Evolutionary conservation across 2,329 filamentous ascomycete genomes (phyloP).

Genomic region (Cladosporium colombiae): DNA sequence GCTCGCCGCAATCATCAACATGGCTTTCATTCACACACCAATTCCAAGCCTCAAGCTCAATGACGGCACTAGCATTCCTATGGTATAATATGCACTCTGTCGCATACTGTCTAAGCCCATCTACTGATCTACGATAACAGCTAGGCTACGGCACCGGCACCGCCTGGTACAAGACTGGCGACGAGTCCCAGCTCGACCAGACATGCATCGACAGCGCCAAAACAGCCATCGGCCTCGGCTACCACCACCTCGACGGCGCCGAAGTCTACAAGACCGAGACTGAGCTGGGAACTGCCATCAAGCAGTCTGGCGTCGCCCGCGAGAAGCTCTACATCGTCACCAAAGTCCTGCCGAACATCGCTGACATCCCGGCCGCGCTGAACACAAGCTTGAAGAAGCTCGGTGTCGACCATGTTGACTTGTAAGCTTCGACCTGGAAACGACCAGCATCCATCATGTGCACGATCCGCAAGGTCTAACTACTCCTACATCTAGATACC

Average conservation of each 20-base stretch:
- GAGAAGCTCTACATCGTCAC: constrained; percentile 56
- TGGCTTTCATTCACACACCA: constrained; percentile 41
- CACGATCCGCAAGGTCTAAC: too few relatives aligned
- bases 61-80: constrained; percentile 71
- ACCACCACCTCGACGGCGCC: constrained; percentile 72
- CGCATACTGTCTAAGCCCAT: not conserved
- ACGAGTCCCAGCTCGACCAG: constrained; percentile 57
- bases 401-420: constrained; percentile 61
- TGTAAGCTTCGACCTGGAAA: constrained; percentile 44
- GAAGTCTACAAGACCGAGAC: constrained; percentile 60
- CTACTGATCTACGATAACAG: too few relatives aligned
- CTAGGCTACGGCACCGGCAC: constrained; percentile 73
- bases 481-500: constrained; percentile 46
- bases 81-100: constrained; percentile 48
- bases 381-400: constrained; percentile 60
- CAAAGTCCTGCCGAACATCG: constrained; percentile 57
- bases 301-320: constrained; percentile 43
- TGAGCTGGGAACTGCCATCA: constrained; percentile 51
- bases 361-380: constrained; percentile 58
- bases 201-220: constrained; percentile 58
- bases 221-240: constrained; percentile 68
- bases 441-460: not conserved
- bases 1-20: too few relatives aligned
- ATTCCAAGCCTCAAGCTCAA: constrained; percentile 69
- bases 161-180: constrained; percentile 59